Percentiles rank a stretch among this genome's conserved stretches.
phyloP scores from a whole-genome alignment of 257 asterid genomes.

The Apocynum venetum region DNA sequence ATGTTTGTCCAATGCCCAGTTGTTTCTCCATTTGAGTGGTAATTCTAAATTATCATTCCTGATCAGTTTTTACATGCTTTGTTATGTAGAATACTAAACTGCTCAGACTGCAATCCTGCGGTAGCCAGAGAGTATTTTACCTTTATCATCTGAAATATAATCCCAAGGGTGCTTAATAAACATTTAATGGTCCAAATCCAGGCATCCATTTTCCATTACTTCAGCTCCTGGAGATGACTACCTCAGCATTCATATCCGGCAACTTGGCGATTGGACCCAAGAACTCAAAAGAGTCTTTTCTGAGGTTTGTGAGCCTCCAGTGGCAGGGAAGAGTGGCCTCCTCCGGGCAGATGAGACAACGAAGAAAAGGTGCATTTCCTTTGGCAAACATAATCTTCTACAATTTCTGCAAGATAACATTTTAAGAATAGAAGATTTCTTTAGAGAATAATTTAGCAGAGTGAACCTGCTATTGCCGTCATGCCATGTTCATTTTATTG shows the following conservation, averaged over 20 bases:
- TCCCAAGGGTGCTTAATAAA: not conserved
- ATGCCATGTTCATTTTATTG: not conserved
- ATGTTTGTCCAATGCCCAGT: conserved; percentile 97
- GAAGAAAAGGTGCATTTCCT: conserved; percentile 46
- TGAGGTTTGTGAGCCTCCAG: conserved; percentile 78
- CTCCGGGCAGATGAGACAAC: conserved; percentile 90
- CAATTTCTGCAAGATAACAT: not conserved
- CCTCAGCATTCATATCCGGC: conserved; percentile 91
- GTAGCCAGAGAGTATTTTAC: not conserved
- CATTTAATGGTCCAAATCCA: conserved; percentile 14
- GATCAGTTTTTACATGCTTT: not conserved
- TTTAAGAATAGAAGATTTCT: too few species aligned
- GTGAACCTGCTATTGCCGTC: not conserved
- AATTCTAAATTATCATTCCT: conserved; percentile 3
- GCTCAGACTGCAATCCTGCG: not conserved
- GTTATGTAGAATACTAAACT: not conserved
- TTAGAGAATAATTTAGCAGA: not conserved
- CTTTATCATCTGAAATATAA: not conserved
- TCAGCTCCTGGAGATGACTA: conserved; percentile 94
- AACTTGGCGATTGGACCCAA: conserved; percentile 94
- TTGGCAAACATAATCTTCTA: not conserved
- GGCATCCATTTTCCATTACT: conserved; percentile 98
- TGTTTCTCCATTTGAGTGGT: conserved; percentile 97
- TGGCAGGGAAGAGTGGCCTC: conserved; percentile 76
- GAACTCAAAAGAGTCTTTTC: conserved; percentile 85